A percentile compares a stretch with the other conserved stretches of the same genome.
Evolutionary conservation across 2,329 filamentous ascomycete species (phyloP).

Genomic region (Aureobasidium namibiae): DNA sequence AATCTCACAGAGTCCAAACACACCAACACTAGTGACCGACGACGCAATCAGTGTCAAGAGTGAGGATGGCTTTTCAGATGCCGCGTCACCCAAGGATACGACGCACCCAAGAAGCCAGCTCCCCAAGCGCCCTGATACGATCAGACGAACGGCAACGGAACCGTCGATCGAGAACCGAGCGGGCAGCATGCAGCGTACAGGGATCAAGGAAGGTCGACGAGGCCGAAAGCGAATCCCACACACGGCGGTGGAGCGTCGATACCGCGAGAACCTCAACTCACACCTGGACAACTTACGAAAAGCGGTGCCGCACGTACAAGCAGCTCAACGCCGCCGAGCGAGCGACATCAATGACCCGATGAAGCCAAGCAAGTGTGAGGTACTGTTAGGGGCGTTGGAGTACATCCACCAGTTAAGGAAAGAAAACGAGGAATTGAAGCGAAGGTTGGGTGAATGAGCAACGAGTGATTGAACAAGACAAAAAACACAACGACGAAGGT

Average conservation of each 20-base stretch:
- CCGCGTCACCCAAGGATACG: background rate
- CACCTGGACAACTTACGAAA: slow-evolving; percentile 27
- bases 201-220: slow-evolving; percentile 15
- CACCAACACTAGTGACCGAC: background rate
- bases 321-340: slow-evolving; percentile 15
- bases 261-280: slow-evolving; percentile 29
- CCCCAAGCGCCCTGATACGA: background rate
- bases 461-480: background rate
- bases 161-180: background rate
- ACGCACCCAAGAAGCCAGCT: background rate
- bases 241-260: slow-evolving; percentile 28
- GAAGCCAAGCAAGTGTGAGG: slow-evolving; percentile 31
- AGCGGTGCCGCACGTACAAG: slow-evolving; percentile 24
- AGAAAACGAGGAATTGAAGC: slow-evolving; percentile 22
- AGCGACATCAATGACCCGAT: slow-evolving; percentile 15
- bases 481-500: background rate
- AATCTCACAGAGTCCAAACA: background rate
- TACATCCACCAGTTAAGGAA: slow-evolving; percentile 24
- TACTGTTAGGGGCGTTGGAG: slow-evolving; percentile 27
- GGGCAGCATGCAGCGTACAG: background rate
- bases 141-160: slow-evolving; percentile 1
- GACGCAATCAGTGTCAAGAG: slow-evolving; percentile 6
- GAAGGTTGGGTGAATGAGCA: slow-evolving; percentile 16
- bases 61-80: background rate
- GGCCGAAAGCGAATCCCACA: slow-evolving; percentile 30